These are phyloP conservation scores for Fraxinus latifolia DNA, from an alignment of 305 asterid genomes.

Conservation along the genomic window DNA sequence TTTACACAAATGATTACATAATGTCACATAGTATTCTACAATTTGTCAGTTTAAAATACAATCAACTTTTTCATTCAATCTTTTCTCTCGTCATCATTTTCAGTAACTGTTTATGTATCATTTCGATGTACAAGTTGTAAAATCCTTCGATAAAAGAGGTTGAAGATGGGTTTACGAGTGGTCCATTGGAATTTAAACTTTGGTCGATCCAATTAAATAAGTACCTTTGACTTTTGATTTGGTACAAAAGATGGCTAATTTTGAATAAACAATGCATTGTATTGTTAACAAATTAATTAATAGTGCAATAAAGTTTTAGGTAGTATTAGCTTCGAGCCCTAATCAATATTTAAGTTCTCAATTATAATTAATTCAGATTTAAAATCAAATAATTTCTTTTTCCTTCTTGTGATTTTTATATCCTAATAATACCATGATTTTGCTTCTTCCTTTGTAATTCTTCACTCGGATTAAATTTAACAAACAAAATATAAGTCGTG, in stretches of 20 bases:
- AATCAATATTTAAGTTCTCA: not conserved
- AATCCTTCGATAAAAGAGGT: not conserved
- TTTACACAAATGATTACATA: not conserved
- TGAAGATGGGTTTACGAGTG: not conserved
- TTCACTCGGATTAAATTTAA: not conserved
- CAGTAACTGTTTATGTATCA: not conserved
- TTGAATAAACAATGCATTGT: not conserved
- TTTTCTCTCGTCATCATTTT: too few species aligned
- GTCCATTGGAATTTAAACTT: not conserved
- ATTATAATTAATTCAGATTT: not conserved
- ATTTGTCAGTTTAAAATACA: not conserved
- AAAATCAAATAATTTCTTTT: not conserved
- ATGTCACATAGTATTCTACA: not conserved
- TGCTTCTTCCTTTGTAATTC: not conserved
- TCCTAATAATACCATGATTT: not conserved
- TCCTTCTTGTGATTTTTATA: not conserved
- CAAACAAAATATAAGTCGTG: not conserved
- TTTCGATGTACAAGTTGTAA: not conserved
- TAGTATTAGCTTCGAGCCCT: not conserved
- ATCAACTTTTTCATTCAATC: not conserved
- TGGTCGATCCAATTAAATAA: not conserved
- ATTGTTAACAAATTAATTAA: not conserved
- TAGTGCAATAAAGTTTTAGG: not conserved
- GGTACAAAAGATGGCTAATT: not conserved
- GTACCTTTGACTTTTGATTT: not conserved